Base-by-base conservation (phyloP, 2,329 filamentous ascomycete species). In the Zarea fungicola region DNA sequence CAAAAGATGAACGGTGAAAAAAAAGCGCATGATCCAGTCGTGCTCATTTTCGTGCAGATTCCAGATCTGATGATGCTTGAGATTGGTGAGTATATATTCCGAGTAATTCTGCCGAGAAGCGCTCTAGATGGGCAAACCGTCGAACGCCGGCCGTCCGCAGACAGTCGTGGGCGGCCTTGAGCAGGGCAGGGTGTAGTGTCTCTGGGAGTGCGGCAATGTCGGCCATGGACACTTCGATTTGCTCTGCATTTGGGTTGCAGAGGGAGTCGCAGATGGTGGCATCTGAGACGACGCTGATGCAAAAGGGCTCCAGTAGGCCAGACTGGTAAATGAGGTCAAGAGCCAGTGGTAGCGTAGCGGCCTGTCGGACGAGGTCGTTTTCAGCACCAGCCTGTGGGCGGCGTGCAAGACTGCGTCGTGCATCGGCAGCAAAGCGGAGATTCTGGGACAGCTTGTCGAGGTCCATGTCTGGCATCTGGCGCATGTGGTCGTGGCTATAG, bases 401-500 rank as follows among this genome's bases (percentile, higher is more conserved):
- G 21, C 37, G 36, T 2, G 26, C 23, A 22, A 47, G 29, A 13
- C 29, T 29, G 3, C 11, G 18, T 9, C 22, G 16, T 5, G 44
- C 49, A 9, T 37, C 19, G 25, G 37, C 37, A 22, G 43, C 42
- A 16, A 47, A 47, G 18, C 32, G 36, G 2, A 51, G 31, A 8
- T 31, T 26, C 13, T 25, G 35, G 18, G 39, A 36, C 16, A 51
- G 42, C 25, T 32, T 42, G 3, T 42, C 49, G 19, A 26, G 32
- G 31, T 29, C 26, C 31, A 51, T 51, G 37, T 43, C 49, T 10
- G 39, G 42, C 40, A 47, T 42, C 22, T 40, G 37, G 10, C 31
- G 42, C 28, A 43, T 71, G 22, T 47, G 36, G 39, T 51, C 49
- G 31, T 46, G 43, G 23, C 39, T 65, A 48, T 79, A 78, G 1